Evolutionary conservation across 805 yeast species (phyloP), one percentile per base, ranked within the genome.

Genomic region (Naumovozyma baii): DNA sequence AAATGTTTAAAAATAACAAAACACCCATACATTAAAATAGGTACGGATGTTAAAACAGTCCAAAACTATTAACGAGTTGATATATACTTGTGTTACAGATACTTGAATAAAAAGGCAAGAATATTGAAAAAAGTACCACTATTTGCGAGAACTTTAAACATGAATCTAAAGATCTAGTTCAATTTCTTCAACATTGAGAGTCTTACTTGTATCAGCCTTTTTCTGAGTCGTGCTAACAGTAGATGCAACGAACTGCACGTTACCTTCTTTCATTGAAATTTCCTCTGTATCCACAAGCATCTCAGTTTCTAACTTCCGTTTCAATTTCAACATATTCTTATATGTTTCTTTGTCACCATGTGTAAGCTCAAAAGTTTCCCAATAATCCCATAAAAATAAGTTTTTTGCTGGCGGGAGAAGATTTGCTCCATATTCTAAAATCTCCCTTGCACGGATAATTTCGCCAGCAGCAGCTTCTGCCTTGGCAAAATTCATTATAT

Each of bases 351-450:
- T 92, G 42, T 72, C 63, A 3, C 97, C 97, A 55, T 74, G 48
- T 12, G 72, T 67, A 26, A 83, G 55, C 54, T 88, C 97, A 56
- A 87, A 85, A 9, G 64, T 54, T 39, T 78, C 78, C 94, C 95
- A 88, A 20, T 60, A 57, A 1, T 61, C 62, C 94, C 95, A 86
- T 25, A 77, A 53, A 1, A 39, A 43, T 41, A 22, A 16, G 22
- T 63, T 58, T 13, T 54, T 52, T 2, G 44, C 37, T 4, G 70
- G 66, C 34, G 70, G 57, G 3, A 67, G 47, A 15, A 66, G 43
- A 19, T 70, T 69, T 2, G 74, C 66, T 8, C 78, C 78, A 52
- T 72, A 80, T 40, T 66, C 69, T 45, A 72, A 70, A 5, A 90
- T 56, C 9, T 73, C 76, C 38, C 95, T 69, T 0, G 77, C 86